Conservation (phyloP, 257 asterid species). For the Solanum verrucosum region DNA sequence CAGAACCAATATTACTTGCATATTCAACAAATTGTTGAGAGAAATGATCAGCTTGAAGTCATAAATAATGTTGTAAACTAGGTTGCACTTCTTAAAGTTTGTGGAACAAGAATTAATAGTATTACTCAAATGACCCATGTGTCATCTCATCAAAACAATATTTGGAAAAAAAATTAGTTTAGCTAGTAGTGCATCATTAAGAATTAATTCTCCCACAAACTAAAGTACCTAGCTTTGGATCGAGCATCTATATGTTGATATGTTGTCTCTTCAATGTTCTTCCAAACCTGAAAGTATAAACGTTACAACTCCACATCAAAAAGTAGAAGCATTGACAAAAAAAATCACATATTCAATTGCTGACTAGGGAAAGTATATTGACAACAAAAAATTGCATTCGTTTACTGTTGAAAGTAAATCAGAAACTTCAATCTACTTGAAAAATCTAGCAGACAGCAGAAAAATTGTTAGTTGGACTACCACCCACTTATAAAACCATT, state of each 20-base stretch:
- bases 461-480: neutral
- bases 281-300: slow-evolving; percentile 23
- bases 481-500: neutral
- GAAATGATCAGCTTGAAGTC: neutral
- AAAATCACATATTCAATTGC: neutral
- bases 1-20: neutral
- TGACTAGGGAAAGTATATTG: neutral
- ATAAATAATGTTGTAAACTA: neutral
- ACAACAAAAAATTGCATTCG: neutral
- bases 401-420: neutral
- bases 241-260: slow-evolving; percentile 48
- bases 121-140: neutral
- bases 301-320: neutral
- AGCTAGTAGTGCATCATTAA: neutral
- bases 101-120: neutral
- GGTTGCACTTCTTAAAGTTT: neutral
- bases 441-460: neutral
- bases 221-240: slow-evolving; percentile 32
- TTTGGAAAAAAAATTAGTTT: neutral
- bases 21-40: neutral
- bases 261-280: slow-evolving; percentile 36
- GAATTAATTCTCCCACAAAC: neutral
- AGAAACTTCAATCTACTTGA: neutral
- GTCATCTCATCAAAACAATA: neutral
- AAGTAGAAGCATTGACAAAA: neutral